phyloP scores from a whole-genome alignment of 805 yeast species.

The Starmera quercuum region DNA sequence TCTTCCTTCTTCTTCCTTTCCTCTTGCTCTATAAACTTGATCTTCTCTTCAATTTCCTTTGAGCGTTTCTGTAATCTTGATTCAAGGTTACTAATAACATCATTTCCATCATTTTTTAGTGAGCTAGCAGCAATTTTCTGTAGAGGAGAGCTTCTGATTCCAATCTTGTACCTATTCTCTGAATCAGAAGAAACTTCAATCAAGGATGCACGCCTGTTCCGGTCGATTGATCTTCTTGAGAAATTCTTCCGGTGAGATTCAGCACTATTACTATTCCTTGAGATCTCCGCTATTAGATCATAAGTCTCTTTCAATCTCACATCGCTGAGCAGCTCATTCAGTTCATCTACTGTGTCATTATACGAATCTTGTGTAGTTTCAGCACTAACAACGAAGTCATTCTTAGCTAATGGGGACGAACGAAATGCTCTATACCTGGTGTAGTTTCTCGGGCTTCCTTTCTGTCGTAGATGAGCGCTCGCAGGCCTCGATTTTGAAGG shows the following conservation, averaged over 20 bases:
- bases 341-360: conserved; percentile 1
- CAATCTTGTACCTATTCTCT: too few species aligned
- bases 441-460: background rate
- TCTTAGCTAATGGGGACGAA: conserved; percentile 7
- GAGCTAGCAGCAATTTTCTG: too few species aligned
- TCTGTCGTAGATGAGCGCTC: background rate
- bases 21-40: conserved; percentile 8
- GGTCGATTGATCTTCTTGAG: too few species aligned
- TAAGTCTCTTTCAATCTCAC: conserved; percentile 12
- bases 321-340: conserved; percentile 12
- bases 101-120: conserved; percentile 1
- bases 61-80: conserved; percentile 6
- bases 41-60: conserved; percentile 7
- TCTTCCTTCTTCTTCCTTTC: conserved; percentile 3
- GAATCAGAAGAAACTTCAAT: too few species aligned
- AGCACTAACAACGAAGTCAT: background rate
- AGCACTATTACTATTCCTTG: background rate
- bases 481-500: conserved; percentile 9
- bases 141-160: too few species aligned
- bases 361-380: background rate
- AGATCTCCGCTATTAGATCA: conserved; percentile 3
- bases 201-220: too few species aligned
- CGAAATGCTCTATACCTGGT: background rate
- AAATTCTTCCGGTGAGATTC: too few species aligned
- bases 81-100: conserved; percentile 7